Evolutionary conservation across 2,329 filamentous ascomycete genomes (phyloP).

Genomic region (Seiridium unicorne): DNA sequence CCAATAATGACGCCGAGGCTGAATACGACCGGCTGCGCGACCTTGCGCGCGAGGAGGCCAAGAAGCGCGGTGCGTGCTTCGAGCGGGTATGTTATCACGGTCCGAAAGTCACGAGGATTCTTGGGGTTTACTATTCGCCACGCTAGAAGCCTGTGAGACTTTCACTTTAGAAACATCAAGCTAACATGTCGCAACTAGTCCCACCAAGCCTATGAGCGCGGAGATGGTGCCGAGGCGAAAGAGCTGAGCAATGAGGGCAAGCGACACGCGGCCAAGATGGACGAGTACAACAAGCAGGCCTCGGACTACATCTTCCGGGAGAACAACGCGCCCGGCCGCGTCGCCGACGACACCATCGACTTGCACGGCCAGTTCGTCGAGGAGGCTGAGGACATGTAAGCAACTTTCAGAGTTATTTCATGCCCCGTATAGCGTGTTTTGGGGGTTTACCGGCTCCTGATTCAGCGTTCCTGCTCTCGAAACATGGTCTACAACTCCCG

Average conservation of each 20-base stretch:
- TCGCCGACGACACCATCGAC: constrained; percentile 82
- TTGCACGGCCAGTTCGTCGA: constrained; percentile 93
- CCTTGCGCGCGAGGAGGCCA: constrained; percentile 76
- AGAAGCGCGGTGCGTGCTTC: constrained; percentile 76
- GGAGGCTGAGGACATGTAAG: constrained; percentile 79
- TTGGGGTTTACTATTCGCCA: too few species aligned
- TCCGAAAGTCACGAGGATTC: too few species aligned
- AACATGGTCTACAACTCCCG: too few species aligned
- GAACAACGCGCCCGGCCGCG: constrained; percentile 79
- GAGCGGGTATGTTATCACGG: constrained; percentile 53
- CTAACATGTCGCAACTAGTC: constrained; percentile 41
- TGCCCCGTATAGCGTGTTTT: too few species aligned
- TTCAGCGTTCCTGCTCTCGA: too few species aligned
- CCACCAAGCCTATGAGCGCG: constrained; percentile 76
- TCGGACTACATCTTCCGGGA: constrained; percentile 93
- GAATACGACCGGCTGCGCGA: constrained; percentile 92
- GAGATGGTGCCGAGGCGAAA: constrained; percentile 83
- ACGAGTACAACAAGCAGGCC: constrained; percentile 86
- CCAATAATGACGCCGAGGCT: constrained; percentile 67
- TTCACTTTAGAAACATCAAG: too few species aligned
- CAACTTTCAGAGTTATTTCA: too few species aligned
- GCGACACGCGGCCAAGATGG: constrained; percentile 77
- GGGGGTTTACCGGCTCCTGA: too few species aligned
- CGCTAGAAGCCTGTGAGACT: too few species aligned
- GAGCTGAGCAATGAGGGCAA: constrained; percentile 79